Conservation (phyloP, 2,329 filamentous ascomycete species). For the Penicillium sp. region DNA sequence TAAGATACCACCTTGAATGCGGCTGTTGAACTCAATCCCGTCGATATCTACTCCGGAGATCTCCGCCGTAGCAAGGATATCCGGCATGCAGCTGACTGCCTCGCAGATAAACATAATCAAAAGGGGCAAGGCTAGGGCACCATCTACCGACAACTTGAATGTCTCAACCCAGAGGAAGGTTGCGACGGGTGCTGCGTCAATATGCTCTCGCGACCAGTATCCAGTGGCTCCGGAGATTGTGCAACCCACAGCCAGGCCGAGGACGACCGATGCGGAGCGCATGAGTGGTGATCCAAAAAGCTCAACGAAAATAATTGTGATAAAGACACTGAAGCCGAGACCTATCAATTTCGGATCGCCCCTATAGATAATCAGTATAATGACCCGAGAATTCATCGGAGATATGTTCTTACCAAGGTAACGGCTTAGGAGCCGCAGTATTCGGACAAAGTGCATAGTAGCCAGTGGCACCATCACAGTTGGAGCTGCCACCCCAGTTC, state of each 20-base stretch:
- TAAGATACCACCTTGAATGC: slow-evolving; percentile 71
- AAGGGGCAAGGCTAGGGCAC: slow-evolving; percentile 66
- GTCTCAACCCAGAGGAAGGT: slow-evolving; percentile 73
- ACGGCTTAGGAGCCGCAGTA: slow-evolving; percentile 70
- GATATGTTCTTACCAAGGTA: slow-evolving; percentile 64
- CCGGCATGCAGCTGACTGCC: slow-evolving; percentile 73
- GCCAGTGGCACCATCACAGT: slow-evolving; percentile 62
- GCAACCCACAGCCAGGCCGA: slow-evolving; percentile 76
- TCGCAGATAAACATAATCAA: slow-evolving; percentile 64
- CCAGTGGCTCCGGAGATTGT: slow-evolving; percentile 78
- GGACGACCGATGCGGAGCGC: slow-evolving; percentile 78
- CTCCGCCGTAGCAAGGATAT: slow-evolving; percentile 70
- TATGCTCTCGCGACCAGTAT: slow-evolving; percentile 76
- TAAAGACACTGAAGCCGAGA: slow-evolving; percentile 79
- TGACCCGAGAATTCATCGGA: not conserved
- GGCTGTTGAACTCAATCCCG: slow-evolving; percentile 66
- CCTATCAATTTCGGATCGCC: slow-evolving; percentile 79
- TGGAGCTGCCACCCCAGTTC: slow-evolving; percentile 71
- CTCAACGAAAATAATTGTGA: slow-evolving; percentile 80
- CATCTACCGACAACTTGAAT: slow-evolving; percentile 67
- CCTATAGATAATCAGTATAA: slow-evolving; percentile 9
- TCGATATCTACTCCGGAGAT: slow-evolving; percentile 67
- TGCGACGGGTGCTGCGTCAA: slow-evolving; percentile 69
- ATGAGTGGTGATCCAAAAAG: slow-evolving; percentile 83
- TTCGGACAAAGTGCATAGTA: slow-evolving; percentile 70